Evolutionary conservation across 306 rosid species (phyloP).

Genomic region (Acacia acuminata): DNA sequence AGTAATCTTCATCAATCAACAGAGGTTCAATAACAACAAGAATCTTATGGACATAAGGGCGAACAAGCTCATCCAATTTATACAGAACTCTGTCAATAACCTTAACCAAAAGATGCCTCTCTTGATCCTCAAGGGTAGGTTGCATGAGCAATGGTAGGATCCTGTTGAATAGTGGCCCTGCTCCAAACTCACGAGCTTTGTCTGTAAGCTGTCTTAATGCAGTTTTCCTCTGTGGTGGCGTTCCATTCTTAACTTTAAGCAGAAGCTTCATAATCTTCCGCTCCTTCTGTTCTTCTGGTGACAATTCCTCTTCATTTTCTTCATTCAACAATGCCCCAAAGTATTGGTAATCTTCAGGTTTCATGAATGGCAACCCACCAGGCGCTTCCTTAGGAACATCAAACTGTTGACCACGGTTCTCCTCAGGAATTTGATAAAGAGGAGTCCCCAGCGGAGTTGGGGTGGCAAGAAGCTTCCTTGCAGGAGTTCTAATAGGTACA

Average conservation of each 20-base stretch:
- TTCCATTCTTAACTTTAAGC: slow-evolving; percentile 78
- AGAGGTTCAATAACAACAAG: slow-evolving; percentile 96
- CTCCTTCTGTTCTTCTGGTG: slow-evolving; percentile 78
- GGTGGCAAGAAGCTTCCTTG: slow-evolving; percentile 70
- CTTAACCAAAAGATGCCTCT: slow-evolving; percentile 81
- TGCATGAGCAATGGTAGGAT: slow-evolving; percentile 80
- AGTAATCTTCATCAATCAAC: slow-evolving; percentile 94
- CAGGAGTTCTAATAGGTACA: slow-evolving; percentile 75
- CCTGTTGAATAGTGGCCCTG: slow-evolving; percentile 77
- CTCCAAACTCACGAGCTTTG: slow-evolving; percentile 78
- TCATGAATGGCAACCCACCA: slow-evolving; percentile 76
- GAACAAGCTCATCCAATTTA: slow-evolving; percentile 91
- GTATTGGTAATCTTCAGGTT: slow-evolving; percentile 80
- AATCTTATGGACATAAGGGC: slow-evolving; percentile 94
- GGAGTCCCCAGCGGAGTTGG: slow-evolving; percentile 78
- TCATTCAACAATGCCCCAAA: slow-evolving; percentile 74
- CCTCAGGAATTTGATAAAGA: slow-evolving; percentile 66
- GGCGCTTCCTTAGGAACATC: slow-evolving; percentile 76
- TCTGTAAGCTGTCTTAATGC: slow-evolving; percentile 78
- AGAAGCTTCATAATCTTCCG: slow-evolving; percentile 81
- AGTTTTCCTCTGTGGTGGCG: slow-evolving; percentile 77
- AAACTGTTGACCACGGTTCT: slow-evolving; percentile 81
- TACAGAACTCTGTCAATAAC: slow-evolving; percentile 89
- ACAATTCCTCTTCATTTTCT: slow-evolving; percentile 68
- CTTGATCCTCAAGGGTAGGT: slow-evolving; percentile 80